Evolutionary conservation across 805 yeast species (phyloP).

Genomic region (Candida incommunis): DNA sequence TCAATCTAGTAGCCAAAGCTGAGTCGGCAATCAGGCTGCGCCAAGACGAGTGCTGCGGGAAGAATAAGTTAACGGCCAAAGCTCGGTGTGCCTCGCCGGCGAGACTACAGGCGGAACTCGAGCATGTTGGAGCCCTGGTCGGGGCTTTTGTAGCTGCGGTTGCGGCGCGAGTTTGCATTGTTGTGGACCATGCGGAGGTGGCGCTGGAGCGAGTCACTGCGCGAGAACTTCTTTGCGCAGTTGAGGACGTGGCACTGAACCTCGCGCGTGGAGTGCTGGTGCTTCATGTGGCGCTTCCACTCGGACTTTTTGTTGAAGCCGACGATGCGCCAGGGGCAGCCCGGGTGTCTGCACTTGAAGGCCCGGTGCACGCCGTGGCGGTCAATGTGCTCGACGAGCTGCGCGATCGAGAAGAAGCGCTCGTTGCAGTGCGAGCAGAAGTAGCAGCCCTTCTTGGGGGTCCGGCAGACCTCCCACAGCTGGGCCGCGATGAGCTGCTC

Average conservation of each 20-base stretch:
- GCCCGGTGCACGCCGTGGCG: conserved; percentile 20
- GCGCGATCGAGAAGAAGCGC: conserved; percentile 19
- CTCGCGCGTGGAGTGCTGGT: conserved; percentile 14
- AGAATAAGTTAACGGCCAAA: no score
- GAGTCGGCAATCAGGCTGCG: no score
- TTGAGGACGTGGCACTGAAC: conserved; percentile 10
- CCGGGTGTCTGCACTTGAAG: conserved; percentile 20
- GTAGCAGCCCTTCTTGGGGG: conserved; percentile 25
- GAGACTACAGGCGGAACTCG: neutral
- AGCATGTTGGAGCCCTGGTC: neutral
- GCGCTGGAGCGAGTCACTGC: conserved; percentile 23
- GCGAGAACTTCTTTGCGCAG: conserved; percentile 15
- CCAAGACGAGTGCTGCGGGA: no score
- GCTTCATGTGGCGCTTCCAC: conserved; percentile 21
- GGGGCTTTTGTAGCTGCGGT: conserved; percentile 7
- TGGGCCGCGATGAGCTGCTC: conserved; percentile 2
- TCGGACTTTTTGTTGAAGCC: conserved; percentile 27
- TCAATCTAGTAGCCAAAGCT: no score
- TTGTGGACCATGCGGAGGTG: conserved; percentile 26
- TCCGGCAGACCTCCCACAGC: conserved; percentile 10
- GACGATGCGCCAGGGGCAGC: conserved; percentile 29
- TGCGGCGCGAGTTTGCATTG: conserved; percentile 27
- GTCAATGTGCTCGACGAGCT: conserved; percentile 26
- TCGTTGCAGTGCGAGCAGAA: conserved; percentile 26
- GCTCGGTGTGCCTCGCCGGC: no score